Conservation (phyloP, 164 flowering plant species). For the Aristolochia fimbriata region DNA sequence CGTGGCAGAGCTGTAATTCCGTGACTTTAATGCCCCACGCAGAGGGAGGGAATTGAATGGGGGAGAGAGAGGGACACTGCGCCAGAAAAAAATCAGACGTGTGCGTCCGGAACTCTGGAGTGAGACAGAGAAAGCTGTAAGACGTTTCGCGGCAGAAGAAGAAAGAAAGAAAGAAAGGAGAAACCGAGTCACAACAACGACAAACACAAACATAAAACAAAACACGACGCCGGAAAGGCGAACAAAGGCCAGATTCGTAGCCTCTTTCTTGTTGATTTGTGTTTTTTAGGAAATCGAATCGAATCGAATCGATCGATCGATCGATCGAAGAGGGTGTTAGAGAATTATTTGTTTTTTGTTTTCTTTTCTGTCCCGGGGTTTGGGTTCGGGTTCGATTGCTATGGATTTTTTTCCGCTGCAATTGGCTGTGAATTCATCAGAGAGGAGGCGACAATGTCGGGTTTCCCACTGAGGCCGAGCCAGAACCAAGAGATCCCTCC, state of each 20-base stretch:
- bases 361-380: neutral
- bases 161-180: too few species aligned
- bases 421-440: conserved; percentile 16
- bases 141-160: neutral
- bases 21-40: conserved; percentile 33
- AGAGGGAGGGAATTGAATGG: neutral
- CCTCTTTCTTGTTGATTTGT: too few species aligned
- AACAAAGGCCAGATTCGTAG: too few species aligned
- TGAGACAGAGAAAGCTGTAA: neutral
- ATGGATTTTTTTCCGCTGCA: conserved; percentile 30
- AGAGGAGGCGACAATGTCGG: conserved; percentile 37
- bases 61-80: conserved; percentile 4
- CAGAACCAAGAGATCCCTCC: conserved; percentile 11
- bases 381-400: conserved; percentile 21
- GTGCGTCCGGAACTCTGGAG: neutral
- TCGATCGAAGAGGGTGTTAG: too few species aligned
- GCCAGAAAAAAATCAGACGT: neutral
- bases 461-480: conserved; percentile 37
- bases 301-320: too few species aligned
- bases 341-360: neutral
- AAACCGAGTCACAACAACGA: too few species aligned
- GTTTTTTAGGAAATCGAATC: too few species aligned
- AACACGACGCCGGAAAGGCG: too few species aligned
- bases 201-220: too few species aligned
- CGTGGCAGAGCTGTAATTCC: conserved; percentile 66